Percentiles rank a stretch among this genome's conserved stretches.
Conservation (phyloP, 1,284 basidiomycete genomes). For the Ceratobasidium papillatum region DNA sequence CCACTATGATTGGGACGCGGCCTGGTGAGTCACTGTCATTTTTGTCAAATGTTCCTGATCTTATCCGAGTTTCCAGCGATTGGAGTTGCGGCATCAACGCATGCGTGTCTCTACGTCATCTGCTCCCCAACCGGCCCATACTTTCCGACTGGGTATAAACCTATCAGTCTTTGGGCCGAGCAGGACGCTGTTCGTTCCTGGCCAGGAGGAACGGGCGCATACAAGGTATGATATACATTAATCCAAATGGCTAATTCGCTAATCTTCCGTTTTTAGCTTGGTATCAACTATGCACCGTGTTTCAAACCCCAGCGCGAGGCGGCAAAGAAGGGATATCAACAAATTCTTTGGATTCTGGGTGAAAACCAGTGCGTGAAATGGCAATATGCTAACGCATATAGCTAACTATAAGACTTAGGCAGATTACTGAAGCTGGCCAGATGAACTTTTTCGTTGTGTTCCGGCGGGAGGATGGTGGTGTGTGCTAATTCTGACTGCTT, state of each 20-base stretch:
- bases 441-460: constrained; percentile 77
- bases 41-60: background rate
- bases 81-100: constrained; percentile 72
- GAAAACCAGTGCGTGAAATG: constrained; percentile 39
- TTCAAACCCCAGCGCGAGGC: constrained; percentile 73
- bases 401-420: constrained; percentile 39
- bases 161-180: constrained; percentile 76
- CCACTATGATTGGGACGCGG: constrained; percentile 85
- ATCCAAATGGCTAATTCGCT: background rate
- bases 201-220: constrained; percentile 70
- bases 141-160: constrained; percentile 69
- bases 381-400: background rate
- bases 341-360: constrained; percentile 63
- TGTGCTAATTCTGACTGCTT: constrained; percentile 43
- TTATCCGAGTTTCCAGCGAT: constrained; percentile 56
- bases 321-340: constrained; percentile 72
- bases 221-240: constrained; percentile 49
- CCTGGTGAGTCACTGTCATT: constrained; percentile 54
- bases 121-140: constrained; percentile 74
- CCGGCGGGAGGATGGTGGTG: constrained; percentile 60
- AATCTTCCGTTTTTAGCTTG: constrained; percentile 62
- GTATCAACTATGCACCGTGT: constrained; percentile 73
- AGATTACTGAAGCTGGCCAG: constrained; percentile 65
- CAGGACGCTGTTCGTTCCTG: constrained; percentile 76
- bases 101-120: constrained; percentile 77